phyloP scores from a whole-genome alignment of 169 alveolate genomes.

The Plasmodium inui region DNA sequence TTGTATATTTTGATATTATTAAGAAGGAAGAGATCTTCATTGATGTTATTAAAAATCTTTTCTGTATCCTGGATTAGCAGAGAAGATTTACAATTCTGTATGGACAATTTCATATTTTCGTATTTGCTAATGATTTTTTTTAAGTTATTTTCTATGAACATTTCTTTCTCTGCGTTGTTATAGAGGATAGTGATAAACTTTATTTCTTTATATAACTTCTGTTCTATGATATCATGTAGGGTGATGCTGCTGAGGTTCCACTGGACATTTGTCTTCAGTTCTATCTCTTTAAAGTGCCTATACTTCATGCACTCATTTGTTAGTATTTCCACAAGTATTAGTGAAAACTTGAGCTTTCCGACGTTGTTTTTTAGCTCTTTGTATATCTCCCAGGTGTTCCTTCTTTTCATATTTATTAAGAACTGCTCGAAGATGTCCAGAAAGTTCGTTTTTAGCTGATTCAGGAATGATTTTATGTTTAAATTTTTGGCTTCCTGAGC shows the following conservation, averaged over 20 bases:
- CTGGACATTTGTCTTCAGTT: conserved; percentile 47
- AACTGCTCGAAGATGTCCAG: conserved; percentile 55
- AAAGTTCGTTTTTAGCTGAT: conserved; percentile 40
- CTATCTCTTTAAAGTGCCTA: conserved; percentile 73
- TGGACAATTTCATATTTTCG: conserved; percentile 50
- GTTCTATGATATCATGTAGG: conserved; percentile 61
- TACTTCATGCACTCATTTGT: conserved; percentile 69
- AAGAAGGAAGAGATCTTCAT: conserved; percentile 69
- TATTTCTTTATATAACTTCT: conserved; percentile 64
- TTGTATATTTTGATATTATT: conserved; percentile 73
- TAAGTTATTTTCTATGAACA: conserved; percentile 60
- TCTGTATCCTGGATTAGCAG: conserved; percentile 36
- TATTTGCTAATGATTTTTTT: conserved; percentile 66
- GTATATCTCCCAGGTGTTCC: conserved; percentile 73
- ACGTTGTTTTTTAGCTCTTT: conserved; percentile 70
- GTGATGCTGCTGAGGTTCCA: conserved; percentile 70
- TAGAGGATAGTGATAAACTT: conserved; percentile 48
- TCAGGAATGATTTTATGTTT: conserved; percentile 47
- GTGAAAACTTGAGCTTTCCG: conserved; percentile 60
- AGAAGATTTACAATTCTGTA: conserved; percentile 34
- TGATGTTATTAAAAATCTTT: conserved; percentile 45
- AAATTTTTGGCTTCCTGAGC: conserved; percentile 11
- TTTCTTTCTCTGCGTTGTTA: conserved; percentile 72
- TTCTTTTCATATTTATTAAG: conserved; percentile 51
- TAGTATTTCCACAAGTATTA: conserved; percentile 71